phyloP scores from a whole-genome alignment of 257 asterid genomes.

The Cinchona pubescens region DNA sequence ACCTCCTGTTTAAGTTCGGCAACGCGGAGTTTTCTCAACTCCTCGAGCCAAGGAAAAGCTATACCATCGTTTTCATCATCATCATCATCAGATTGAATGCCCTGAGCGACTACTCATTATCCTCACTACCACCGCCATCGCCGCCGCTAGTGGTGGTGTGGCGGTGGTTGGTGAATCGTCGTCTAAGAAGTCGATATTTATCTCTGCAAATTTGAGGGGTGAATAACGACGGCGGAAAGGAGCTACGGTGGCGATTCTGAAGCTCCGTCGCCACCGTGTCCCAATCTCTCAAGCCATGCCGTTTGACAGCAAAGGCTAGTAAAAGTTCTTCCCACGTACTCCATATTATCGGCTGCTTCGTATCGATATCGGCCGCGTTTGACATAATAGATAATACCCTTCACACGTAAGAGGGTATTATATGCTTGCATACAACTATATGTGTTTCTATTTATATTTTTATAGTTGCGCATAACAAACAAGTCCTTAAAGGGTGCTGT shows the following conservation, averaged over 20 bases:
- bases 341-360: constrained; percentile 24
- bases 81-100: constrained; percentile 13
- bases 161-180: constrained; percentile 27
- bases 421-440: no score
- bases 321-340: constrained; percentile 45
- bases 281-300: constrained; percentile 44
- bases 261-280: constrained; percentile 43
- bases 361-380: constrained; percentile 18
- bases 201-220: constrained; percentile 34
- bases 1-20: constrained; percentile 40
- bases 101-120: neutral
- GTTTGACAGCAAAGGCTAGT: constrained; percentile 42
- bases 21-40: constrained; percentile 35
- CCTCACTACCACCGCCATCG: neutral
- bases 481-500: no score
- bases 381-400: constrained; percentile 29
- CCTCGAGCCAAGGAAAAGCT: constrained; percentile 35
- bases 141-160: constrained; percentile 2
- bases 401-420: no score
- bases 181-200: constrained; percentile 30
- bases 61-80: neutral
- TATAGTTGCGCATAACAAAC: neutral
- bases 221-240: constrained; percentile 5
- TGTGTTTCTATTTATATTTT: neutral
- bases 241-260: constrained; percentile 25